Evolutionary conservation across 2,329 filamentous ascomycete species (phyloP).

Genomic region (Botryosphaeria dothidea): DNA sequence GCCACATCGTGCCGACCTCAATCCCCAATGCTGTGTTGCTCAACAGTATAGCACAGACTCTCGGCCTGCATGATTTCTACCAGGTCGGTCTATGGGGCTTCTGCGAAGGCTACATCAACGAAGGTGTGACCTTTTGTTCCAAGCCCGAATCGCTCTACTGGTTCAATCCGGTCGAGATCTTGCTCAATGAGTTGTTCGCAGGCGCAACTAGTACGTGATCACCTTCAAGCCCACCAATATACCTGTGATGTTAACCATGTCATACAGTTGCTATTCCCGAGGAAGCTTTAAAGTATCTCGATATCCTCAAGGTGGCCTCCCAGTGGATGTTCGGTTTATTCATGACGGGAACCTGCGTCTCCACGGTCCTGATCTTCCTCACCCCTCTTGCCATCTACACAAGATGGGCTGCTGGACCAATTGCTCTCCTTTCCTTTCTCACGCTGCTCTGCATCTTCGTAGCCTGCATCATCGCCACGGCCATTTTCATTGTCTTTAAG

Average conservation of each 20-base stretch:
- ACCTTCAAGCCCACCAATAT: neutral
- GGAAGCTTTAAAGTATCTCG: constrained; percentile 71
- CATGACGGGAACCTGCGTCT: constrained; percentile 68
- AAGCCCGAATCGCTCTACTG: constrained; percentile 71
- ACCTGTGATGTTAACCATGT: neutral
- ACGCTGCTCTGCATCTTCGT: constrained; percentile 67
- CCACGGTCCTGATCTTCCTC: constrained; percentile 70
- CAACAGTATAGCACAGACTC: constrained; percentile 81
- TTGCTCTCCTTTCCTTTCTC: constrained; percentile 68
- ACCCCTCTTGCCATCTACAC: constrained; percentile 55
- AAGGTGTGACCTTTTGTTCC: constrained; percentile 77
- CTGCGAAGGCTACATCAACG: constrained; percentile 78
- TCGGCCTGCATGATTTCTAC: constrained; percentile 93
- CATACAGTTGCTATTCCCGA: constrained; percentile 70
- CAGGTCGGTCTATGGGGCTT: constrained; percentile 90
- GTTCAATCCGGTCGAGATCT: constrained; percentile 86
- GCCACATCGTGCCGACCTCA: constrained; percentile 74
- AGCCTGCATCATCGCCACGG: constrained; percentile 74
- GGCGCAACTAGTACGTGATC: constrained; percentile 68
- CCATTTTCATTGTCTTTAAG: constrained; percentile 80
- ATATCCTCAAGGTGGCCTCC: constrained; percentile 72
- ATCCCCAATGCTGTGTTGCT: constrained; percentile 73
- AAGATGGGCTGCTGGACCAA: constrained; percentile 62
- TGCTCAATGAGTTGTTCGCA: constrained; percentile 75
- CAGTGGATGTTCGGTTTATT: constrained; percentile 91